A percentile compares a stretch with the other conserved stretches of the same genome.
These are phyloP conservation scores for Aspergillus egyptiacus DNA, from an alignment of 495 filamentous ascomycete genomes.

Conservation along the genomic window DNA sequence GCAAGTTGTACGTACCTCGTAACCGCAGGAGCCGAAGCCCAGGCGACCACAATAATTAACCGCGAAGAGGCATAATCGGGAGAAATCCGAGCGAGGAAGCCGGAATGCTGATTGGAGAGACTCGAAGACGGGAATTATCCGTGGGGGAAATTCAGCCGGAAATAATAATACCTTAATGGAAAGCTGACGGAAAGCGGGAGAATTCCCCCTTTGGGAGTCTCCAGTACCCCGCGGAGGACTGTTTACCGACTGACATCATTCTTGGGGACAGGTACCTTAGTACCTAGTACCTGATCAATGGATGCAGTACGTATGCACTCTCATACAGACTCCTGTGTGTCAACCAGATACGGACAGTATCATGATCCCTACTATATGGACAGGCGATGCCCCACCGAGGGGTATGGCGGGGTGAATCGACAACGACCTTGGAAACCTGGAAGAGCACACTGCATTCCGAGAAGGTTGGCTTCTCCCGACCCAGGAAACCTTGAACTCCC, in stretches of 20 bases:
- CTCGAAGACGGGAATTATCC: slow-evolving; percentile 6
- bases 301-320: too few species aligned
- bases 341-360: neutral
- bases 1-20: too few species aligned
- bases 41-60: slow-evolving; percentile 3
- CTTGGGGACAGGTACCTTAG: neutral
- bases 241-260: slow-evolving; percentile 10
- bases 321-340: neutral
- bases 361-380: neutral
- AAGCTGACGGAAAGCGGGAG: too few species aligned
- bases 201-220: slow-evolving; percentile 4
- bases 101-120: slow-evolving; percentile 6
- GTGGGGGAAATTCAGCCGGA: too few species aligned
- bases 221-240: slow-evolving; percentile 6
- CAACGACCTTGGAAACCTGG: too few species aligned
- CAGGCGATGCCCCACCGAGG: slow-evolving; percentile 1
- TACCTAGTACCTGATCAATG: too few species aligned
- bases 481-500: neutral
- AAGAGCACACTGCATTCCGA: neutral
- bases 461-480: too few species aligned
- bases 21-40: neutral
- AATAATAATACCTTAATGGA: too few species aligned
- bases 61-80: slow-evolving; percentile 24
- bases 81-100: slow-evolving; percentile 1
- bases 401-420: neutral